These are phyloP conservation scores for Aspergillus melleus DNA, from an alignment of 2,329 filamentous ascomycete species.

Conservation along the genomic window DNA sequence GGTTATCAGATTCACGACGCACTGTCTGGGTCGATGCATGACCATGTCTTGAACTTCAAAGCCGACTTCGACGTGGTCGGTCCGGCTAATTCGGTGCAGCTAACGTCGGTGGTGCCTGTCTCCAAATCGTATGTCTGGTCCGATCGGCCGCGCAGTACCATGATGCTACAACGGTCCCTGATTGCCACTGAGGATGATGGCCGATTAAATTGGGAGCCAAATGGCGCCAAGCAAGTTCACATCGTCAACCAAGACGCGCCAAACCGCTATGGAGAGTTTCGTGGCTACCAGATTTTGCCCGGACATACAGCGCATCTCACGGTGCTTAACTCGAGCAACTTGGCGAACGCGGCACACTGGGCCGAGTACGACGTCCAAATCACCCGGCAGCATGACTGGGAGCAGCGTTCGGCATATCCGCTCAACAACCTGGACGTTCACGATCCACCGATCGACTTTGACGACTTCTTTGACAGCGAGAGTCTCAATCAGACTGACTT, in stretches of 20 bases:
- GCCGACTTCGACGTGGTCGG: conserved; percentile 18
- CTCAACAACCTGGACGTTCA: conserved; percentile 16
- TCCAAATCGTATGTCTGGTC: conserved; percentile 14
- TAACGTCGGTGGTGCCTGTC: conserved; percentile 11
- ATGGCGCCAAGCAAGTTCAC: conserved; percentile 11
- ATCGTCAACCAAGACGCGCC: conserved; percentile 13
- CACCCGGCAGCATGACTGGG: conserved; percentile 13
- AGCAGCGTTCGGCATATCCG: conserved; percentile 7
- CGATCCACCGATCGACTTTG: conserved; percentile 13
- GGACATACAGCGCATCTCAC: conserved; percentile 9
- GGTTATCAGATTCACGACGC: conserved; percentile 17
- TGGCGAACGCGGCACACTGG: conserved; percentile 12
- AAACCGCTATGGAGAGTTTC: conserved; percentile 14
- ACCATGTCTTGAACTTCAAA: conserved; percentile 18
- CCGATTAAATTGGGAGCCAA: conserved; percentile 14
- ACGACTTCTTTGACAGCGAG: conserved; percentile 13
- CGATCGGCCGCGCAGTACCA: conserved; percentile 11
- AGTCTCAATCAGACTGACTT: conserved; percentile 16
- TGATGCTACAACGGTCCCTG: conserved; percentile 12
- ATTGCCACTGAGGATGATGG: conserved; percentile 7
- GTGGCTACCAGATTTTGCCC: conserved; percentile 13
- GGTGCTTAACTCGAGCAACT: conserved; percentile 10
- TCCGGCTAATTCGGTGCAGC: conserved; percentile 11
- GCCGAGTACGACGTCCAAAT: conserved; percentile 14
- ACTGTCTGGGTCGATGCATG: conserved; percentile 17